Conservation (phyloP, 1,139 yeast species). For the Ogataea hybrid region DNA sequence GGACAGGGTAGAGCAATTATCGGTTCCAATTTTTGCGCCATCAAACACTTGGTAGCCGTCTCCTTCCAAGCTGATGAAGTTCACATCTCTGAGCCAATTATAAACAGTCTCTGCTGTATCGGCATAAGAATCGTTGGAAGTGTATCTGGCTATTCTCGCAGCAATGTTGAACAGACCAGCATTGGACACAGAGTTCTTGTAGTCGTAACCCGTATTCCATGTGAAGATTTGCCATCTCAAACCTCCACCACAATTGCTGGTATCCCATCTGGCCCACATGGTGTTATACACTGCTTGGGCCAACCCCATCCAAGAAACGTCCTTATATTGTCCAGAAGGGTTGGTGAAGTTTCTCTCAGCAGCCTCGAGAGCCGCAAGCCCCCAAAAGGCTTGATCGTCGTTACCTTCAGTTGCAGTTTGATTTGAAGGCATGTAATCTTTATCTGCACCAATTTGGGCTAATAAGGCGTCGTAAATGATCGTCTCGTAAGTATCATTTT, state of each 20-base stretch:
- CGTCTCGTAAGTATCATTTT: conserved; percentile 57
- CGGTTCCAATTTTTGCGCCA: conserved; percentile 57
- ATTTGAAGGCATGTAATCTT: conserved; percentile 72
- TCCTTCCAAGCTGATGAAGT: conserved; percentile 41
- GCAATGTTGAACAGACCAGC: conserved; percentile 77
- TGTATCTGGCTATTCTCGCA: conserved; percentile 73
- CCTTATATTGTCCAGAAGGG: conserved; percentile 44
- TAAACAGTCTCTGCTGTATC: conserved; percentile 66
- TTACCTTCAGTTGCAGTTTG: conserved; percentile 82
- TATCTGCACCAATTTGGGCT: conserved; percentile 63
- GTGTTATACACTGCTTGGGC: conserved; percentile 77
- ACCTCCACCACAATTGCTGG: conserved; percentile 65
- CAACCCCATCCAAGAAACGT: conserved; percentile 64
- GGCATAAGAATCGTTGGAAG: conserved; percentile 59
- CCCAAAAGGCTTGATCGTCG: conserved; percentile 95
- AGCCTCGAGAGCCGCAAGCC: conserved; percentile 77
- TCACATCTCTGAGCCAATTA: conserved; percentile 62
- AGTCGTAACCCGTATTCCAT: conserved; percentile 73
- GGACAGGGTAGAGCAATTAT: conserved; percentile 56
- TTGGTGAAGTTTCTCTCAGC: conserved; percentile 75
- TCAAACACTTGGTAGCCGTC: conserved; percentile 54
- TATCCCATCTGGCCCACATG: conserved; percentile 76
- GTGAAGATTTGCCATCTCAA: conserved; percentile 83
- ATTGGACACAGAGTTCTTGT: conserved; percentile 76
- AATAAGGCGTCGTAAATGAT: conserved; percentile 56